A percentile compares a stretch with the other conserved stretches of the same genome.
These are phyloP conservation scores for Aeminium ludgeri DNA, from an alignment of 495 filamentous ascomycete species.

Conservation along the genomic window DNA sequence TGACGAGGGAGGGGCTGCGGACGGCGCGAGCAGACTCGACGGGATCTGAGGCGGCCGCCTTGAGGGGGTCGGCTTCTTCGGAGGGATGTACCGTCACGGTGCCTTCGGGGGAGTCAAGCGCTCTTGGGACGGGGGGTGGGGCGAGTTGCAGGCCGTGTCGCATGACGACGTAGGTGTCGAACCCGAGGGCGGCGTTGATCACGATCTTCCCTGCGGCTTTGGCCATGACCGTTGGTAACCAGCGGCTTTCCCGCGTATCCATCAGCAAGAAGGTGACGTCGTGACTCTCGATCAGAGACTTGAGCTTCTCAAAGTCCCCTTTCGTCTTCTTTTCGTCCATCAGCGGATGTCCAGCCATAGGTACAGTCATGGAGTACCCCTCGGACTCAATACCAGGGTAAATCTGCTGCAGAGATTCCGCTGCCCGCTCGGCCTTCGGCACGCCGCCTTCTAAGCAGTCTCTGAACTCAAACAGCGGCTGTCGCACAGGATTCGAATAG, in stretches of 20 bases:
- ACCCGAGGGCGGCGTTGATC: conserved; percentile 88
- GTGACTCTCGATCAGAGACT: conserved; percentile 63
- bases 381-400: conserved; percentile 75
- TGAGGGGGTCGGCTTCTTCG: conserved; percentile 1
- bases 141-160: conserved; percentile 51
- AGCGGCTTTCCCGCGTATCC: conserved; percentile 88
- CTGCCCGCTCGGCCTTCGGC: conserved; percentile 67
- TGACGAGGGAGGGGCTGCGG: not conserved
- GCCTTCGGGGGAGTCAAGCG: not conserved
- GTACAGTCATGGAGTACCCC: conserved; percentile 68
- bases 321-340: conserved; percentile 43
- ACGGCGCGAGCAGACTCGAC: not conserved
- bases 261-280: conserved; percentile 90
- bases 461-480: conserved; percentile 76
- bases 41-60: conserved; percentile 4
- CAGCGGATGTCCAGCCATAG: conserved; percentile 87
- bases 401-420: conserved; percentile 65
- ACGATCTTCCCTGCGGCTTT: conserved; percentile 86
- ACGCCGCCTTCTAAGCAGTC: conserved; percentile 78
- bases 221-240: conserved; percentile 95
- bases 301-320: conserved; percentile 56
- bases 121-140: not conserved
- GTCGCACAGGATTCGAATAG: conserved; percentile 93
- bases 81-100: conserved; percentile 11
- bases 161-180: conserved; percentile 96